Percentiles rank a stretch among this genome's conserved stretches.
Evolutionary conservation across 305 asterid genomes (phyloP).

Genomic region (Striga hermonthica): DNA sequence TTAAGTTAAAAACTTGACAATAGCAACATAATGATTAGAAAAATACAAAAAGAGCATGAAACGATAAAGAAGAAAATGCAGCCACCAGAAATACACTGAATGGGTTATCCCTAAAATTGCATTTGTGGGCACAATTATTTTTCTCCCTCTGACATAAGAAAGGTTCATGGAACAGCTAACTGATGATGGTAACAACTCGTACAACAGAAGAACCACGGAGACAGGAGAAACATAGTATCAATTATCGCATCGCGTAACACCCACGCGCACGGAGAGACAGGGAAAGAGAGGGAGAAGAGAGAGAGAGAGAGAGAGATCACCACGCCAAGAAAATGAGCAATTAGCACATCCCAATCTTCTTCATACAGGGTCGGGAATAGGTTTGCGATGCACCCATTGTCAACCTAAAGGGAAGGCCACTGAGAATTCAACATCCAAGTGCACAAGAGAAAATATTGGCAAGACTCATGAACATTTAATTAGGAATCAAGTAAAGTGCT

Average conservation of each 20-base stretch:
- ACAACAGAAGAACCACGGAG: conserved; percentile 15
- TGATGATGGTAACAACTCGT: too few species aligned
- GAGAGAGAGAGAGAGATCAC: neutral
- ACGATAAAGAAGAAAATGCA: too few species aligned
- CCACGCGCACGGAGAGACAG: neutral
- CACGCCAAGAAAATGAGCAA: too few species aligned
- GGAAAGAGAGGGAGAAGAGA: neutral
- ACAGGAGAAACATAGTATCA: neutral
- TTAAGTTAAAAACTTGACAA: too few species aligned
- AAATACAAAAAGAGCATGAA: too few species aligned
- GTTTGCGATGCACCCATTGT: conserved; percentile 78
- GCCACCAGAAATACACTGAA: too few species aligned
- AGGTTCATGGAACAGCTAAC: neutral
- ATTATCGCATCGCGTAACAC: too few species aligned
- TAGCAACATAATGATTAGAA: neutral
- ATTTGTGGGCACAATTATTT: too few species aligned
- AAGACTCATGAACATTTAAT: neutral
- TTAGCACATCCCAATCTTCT: conserved; percentile 65
- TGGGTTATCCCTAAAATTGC: too few species aligned
- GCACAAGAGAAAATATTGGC: neutral
- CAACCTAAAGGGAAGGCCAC: conserved; percentile 53
- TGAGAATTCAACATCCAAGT: conserved; percentile 27
- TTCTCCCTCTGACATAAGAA: neutral
- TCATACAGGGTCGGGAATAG: conserved; percentile 64
- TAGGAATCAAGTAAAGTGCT: conserved; percentile 18